These are phyloP conservation scores for Aspergillus japonicus DNA, from an alignment of 2,329 filamentous ascomycete species.

Conservation along the genomic window DNA sequence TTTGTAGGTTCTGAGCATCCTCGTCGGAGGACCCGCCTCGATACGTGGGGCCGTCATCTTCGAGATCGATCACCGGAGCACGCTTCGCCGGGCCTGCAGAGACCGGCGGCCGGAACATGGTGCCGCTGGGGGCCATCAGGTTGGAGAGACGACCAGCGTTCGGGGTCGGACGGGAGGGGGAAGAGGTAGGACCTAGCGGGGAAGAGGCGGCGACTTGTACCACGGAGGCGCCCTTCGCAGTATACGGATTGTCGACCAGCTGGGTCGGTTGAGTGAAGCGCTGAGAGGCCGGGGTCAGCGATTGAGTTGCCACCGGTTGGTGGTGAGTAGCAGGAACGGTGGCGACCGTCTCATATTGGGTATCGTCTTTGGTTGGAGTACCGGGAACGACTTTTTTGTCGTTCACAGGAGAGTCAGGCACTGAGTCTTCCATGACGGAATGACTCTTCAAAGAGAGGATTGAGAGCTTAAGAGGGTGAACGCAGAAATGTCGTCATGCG, in stretches of 20 bases:
- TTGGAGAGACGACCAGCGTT: conserved; percentile 53
- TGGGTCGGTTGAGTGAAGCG: conserved; percentile 63
- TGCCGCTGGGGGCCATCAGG: conserved; percentile 73
- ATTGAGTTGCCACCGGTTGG: conserved; percentile 30
- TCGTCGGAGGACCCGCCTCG: conserved; percentile 66
- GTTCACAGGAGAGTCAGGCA: conserved; percentile 42
- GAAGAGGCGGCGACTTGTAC: conserved; percentile 91
- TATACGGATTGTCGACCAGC: conserved; percentile 49
- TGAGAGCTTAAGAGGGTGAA: neutral
- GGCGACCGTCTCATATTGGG: conserved; percentile 49
- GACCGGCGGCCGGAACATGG: conserved; percentile 60
- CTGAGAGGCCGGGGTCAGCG: conserved; percentile 49
- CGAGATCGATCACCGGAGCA: conserved; percentile 47
- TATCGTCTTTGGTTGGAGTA: conserved; percentile 32
- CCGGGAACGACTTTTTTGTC: conserved; percentile 34
- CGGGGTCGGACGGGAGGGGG: conserved; percentile 38
- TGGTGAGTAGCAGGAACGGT: conserved; percentile 44
- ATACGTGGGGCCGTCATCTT: conserved; percentile 57
- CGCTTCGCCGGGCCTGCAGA: conserved; percentile 41
- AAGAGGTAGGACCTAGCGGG: conserved; percentile 58
- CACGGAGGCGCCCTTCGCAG: conserved; percentile 38
- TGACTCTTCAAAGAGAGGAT: neutral
- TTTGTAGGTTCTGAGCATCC: conserved; percentile 44
- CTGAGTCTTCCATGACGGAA: conserved; percentile 38
- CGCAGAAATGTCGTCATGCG: conserved; percentile 1